Evolutionary conservation across 208 protist species (phyloP).

Genomic region (Herpetomonas muscarum): DNA sequence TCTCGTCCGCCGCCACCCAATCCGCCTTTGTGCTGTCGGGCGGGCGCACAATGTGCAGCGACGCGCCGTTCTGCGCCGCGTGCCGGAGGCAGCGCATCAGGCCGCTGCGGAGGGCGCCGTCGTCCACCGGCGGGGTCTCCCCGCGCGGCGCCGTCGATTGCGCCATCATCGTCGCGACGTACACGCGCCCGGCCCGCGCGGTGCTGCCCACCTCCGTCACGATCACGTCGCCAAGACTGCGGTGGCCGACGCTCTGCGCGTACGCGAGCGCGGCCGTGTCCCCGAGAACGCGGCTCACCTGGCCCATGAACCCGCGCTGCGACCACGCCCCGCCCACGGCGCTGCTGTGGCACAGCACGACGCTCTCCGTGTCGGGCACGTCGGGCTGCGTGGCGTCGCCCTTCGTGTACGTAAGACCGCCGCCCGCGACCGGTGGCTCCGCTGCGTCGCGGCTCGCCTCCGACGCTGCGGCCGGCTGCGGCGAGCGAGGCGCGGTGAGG

Average conservation of each 20-base stretch:
- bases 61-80: slow-evolving; percentile 19
- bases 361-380: slow-evolving; percentile 13
- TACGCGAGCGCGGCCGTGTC: slow-evolving; percentile 22
- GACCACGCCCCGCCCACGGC: slow-evolving; percentile 35
- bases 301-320: slow-evolving; percentile 37
- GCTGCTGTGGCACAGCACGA: slow-evolving; percentile 36
- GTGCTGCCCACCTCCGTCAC: slow-evolving; percentile 20
- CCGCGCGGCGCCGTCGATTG: slow-evolving; percentile 21
- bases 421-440: background rate
- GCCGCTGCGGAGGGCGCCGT: slow-evolving; percentile 16
- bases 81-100: slow-evolving; percentile 18
- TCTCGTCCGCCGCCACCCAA: slow-evolving; percentile 11
- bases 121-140: slow-evolving; percentile 23
- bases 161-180: slow-evolving; percentile 34
- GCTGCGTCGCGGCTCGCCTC: background rate
- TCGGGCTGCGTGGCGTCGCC: slow-evolving; percentile 16
- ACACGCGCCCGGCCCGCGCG: slow-evolving; percentile 23
- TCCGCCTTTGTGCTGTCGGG: slow-evolving; percentile 10
- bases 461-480: background rate
- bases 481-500: background rate
- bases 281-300: slow-evolving; percentile 26
- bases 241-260: slow-evolving; percentile 14
- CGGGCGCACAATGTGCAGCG: slow-evolving; percentile 29
- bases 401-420: slow-evolving; percentile 11
- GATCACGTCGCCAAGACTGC: slow-evolving; percentile 31